Evolutionary conservation across 345 rosid genomes (phyloP), one percentile per base, ranked within the genome.

Genomic region (Linum lewisii): DNA sequence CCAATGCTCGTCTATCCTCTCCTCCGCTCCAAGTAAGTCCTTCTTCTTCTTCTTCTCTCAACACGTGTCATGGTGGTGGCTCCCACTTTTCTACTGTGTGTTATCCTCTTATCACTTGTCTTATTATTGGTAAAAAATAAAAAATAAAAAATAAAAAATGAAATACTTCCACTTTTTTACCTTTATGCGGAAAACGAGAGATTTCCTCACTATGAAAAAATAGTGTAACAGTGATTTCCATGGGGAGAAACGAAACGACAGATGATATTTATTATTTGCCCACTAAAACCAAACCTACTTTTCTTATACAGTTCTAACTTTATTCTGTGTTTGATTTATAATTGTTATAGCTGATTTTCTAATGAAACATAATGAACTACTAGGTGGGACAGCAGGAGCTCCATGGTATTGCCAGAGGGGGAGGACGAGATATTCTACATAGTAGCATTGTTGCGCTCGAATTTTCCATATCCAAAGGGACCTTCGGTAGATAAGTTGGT

Each of bases 1-100:
- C 99, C 97, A 62, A 83, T 92, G 85, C 74, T 92, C 6, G 77
- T 92, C 50, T 92, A 92, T 75, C 99, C 99, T 49, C 76, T 86
- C 13, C 55, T 79, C 73, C 87, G 91, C 66, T 80, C 77, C 95
- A 92, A 80, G 99, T 92, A 70, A 79, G 77, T 67, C 54, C 19
- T 9, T 13, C 58, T 21, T 18, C 2, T 13, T 61, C 15, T 13
- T 20, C 20, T 16, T 7, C 14, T 20, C 21, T 29, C 63, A 29
- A 29, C 34, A 29, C 7, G n/a, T n/a, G n/a, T 6, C 32, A 29
- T 29, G 5, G 7, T 29, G 5, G 5, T 29, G 10, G 7, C 18
- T 6, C 36, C 16, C 57, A 23, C 9, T 14, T n/a, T 54, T 54
- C 26, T 1, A 54, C 5, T 9, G 11, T 54, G 24, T 4, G 3